Conservation (phyloP, 768 basidiomycete genomes). For the Russula vinacea region DNA sequence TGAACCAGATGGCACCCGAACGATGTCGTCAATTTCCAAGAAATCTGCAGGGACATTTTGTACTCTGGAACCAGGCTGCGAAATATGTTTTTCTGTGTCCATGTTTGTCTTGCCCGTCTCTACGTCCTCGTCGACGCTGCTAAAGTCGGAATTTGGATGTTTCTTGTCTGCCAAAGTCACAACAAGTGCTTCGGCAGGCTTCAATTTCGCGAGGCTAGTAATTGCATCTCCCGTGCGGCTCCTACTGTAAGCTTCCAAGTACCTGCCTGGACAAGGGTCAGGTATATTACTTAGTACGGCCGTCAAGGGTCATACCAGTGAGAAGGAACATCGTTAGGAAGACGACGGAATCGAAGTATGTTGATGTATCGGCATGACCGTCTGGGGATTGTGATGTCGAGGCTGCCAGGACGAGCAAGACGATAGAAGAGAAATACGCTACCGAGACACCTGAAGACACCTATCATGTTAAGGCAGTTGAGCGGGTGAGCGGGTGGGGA, state of each 20-base stretch:
- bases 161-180: conserved; percentile 19
- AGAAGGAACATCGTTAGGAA: conserved; percentile 81
- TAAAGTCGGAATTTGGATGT: not conserved
- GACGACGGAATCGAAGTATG: conserved; percentile 80
- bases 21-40: conserved; percentile 72
- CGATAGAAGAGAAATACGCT: conserved; percentile 75
- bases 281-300: not conserved
- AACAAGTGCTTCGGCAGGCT: conserved; percentile 61
- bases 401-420: conserved; percentile 59
- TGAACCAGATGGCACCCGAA: conserved; percentile 67
- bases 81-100: conserved; percentile 24
- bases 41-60: conserved; percentile 52
- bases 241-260: conserved; percentile 64
- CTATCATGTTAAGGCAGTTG: conserved; percentile 29
- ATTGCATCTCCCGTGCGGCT: conserved; percentile 72
- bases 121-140: conserved; percentile 32
- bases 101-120: conserved; percentile 39
- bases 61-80: conserved; percentile 29
- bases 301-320: conserved; percentile 44
- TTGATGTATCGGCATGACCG: conserved; percentile 52
- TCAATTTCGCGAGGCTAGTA: conserved; percentile 59
- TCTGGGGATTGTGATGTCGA: conserved; percentile 39
- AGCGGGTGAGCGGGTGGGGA: not conserved
- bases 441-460: conserved; percentile 67
- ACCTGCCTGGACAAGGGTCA: conserved; percentile 46